Evolutionary conservation across 2,329 filamentous ascomycete species (phyloP), one percentile per base, ranked within the genome.

Genomic region (Penicillium freii): DNA sequence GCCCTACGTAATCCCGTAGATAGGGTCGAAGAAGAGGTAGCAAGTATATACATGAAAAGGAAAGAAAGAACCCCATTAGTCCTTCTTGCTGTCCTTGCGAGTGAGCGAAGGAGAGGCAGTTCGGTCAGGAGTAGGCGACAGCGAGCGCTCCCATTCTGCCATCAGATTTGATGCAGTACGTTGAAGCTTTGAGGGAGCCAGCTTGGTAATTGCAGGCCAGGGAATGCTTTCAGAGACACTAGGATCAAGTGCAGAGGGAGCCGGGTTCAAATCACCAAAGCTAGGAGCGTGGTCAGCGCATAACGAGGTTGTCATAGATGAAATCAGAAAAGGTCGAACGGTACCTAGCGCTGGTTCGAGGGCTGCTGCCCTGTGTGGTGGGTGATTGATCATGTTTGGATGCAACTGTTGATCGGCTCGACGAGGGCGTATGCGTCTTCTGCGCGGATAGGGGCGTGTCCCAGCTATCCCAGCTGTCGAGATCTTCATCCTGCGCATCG

Each of bases 111-210:
- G 59, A 36, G 63, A 66, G 36, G 54, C 48, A 42, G 61, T 62
- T 33, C 66, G 61, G 33, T 72, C 71, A 4, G 73, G 67, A 1
- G 82, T 78, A 34, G 85, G 80, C 2, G 83, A 85, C 15, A 92
- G 78, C 63, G 84, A 90, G 73, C 86, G 90, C 77, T 97, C 93
- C 90, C 91, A 96, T 71, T 96, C 92, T 62, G 87, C 89, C 85
- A 97, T 91, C 56, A 96, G 81, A 61, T 88, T 89, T 36, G 87
- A 89, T n/a, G 92, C 90, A 0, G 90, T 93, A 38, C 86, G 84
- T 71, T 91, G 90, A 65, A 97, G 78, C 66, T 91, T 92, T 64
- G 86, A 87, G 0, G 92, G 89, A 9, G 85, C 84, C 42, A 92
- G 77, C 62, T 87, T 86, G 70, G 87, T 87, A 55, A 95, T 82